Base-by-base conservation (phyloP, 148 eudicot genomes). In the Chenopodium quinoa region DNA sequence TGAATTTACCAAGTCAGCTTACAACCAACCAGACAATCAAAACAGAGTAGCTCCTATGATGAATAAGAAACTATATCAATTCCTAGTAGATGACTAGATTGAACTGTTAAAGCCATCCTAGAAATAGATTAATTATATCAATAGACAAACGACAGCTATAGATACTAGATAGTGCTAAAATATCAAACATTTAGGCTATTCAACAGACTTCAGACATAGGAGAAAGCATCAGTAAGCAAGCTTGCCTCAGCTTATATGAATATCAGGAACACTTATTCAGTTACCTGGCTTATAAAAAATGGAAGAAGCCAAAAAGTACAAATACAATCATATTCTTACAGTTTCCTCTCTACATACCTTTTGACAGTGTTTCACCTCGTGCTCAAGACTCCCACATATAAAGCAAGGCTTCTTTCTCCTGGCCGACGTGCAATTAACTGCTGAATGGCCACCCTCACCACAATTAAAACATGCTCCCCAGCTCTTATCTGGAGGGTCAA, bases 401-500 rank as follows among this genome's bases (percentile, higher is more conserved):
- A 90, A 97, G 89, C 99, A 97, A n/a, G 99, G 99, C 77, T 85
- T 97, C 89, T 81, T 92, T 79, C 94, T 88, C 87, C 71, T 94
- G 64, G 91, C 94, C 22, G 85, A 83, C 56, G 92, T 89, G 81
- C 99, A 97, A 75, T 91, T 91, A 44, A 70, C 91, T 34, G 88
- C 76, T 47, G 86, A 48, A 83, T 97, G 99, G 52, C 98, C 99
- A 71, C 89, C 92, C 87, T 97, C 97, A 79, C 99, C 99, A 89
- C 99, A 97, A 81, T 97, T 94, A 81, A 83, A 94, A 89, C 99
- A 97, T 83, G 92, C 83, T 85, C 95, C 97, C 97, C 97, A 94
- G 83, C 93, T 89, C 81, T 85, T 92, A 81, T 90, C 94, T n/a
- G 94, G 95, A 79, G 94, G 97, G 85, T 94, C 98, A 88, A 97